Base-by-base conservation (phyloP, 768 basidiomycete genomes). In the Mycena alexandri region DNA sequence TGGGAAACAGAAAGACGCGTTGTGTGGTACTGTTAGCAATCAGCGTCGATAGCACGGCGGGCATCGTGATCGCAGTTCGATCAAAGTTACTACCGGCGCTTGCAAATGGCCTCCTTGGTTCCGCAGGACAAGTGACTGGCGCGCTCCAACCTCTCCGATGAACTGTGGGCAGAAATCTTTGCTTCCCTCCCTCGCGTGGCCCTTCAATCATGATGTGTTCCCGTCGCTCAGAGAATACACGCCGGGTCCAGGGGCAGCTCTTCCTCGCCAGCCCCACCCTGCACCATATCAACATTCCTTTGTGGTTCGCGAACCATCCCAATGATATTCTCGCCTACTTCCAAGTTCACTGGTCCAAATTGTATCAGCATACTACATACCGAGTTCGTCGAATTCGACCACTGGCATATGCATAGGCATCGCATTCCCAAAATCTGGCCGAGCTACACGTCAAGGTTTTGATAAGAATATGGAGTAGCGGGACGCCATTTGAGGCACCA, bases 151-250 rank as follows among this genome's bases (percentile, higher is more conserved):
- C 29, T 6, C 29, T 29, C 29, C 29, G 21, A 36, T 10, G 62
- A 63, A 24, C 21, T 63, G 24, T 63, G 62, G 62, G n/a, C 34
- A 1, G 44, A 56, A 21, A 56, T 54, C 17, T 56, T 63, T 10
- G 17, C 24, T 2, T 12, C 48, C 12, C 21, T 55, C 9, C 54
- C 62, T 16, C 34, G 44, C 24, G 42, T 42, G 22, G 61, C 8
- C 2, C 50, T 61, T 16, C n/a, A n/a, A n/a, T n/a, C n/a, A n/a
- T n/a, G 17, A 16, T 46, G 29, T 16, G 24, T 56, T 46, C 14
- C 21, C 61, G 21, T 21, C 51, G 21, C 61, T 63, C 34, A 38
- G 50, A 11, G 43, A 63, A 38, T 63, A 63, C 24, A n/a, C n/a
- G n/a, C 22, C 33, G 7, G 61, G 61, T 21, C 52, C 61, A 46